Percentiles rank a stretch among this genome's conserved stretches.
Conservation (phyloP, 805 yeast species). For the Candida verbasci region DNA sequence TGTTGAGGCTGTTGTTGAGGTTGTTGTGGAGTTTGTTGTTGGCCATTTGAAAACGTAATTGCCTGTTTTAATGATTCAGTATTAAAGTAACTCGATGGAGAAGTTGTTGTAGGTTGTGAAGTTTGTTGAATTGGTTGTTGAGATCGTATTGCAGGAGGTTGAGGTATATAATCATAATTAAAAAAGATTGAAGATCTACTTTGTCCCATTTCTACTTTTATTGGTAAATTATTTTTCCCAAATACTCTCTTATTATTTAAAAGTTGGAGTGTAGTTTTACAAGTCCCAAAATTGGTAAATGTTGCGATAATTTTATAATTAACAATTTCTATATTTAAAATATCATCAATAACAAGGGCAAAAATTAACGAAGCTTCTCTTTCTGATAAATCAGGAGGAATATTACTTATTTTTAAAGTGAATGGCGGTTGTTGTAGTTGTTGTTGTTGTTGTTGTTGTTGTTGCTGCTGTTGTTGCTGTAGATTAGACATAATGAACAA, state of each 20-base stretch:
- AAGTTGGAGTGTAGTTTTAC: conserved; percentile 36
- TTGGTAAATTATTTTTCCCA: conserved; percentile 32
- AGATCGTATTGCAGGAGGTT: conserved; percentile 26
- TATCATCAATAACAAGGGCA: conserved; percentile 61
- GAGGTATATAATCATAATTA: conserved; percentile 16
- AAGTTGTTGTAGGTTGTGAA: conserved; percentile 28
- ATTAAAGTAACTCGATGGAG: conserved; percentile 15
- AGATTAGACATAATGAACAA: conserved; percentile 1
- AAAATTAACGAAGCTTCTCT: conserved; percentile 69
- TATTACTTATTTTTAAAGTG: conserved; percentile 38
- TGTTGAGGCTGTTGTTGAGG: conserved; percentile 10
- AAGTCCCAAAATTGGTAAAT: conserved; percentile 35
- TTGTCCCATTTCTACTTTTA: conserved; percentile 24
- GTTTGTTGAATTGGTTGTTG: conserved; percentile 10
- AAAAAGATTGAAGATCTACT: background rate
- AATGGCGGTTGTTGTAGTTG: conserved; percentile 6
- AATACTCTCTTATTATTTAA: conserved; percentile 38
- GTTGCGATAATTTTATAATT: conserved; percentile 30
- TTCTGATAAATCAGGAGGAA: conserved; percentile 59
- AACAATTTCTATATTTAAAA: conserved; percentile 45
- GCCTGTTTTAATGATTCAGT: too few relatives aligned
- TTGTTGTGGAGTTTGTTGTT: conserved; percentile 5
- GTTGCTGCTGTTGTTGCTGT: too few relatives aligned
- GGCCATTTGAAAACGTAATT: too few relatives aligned
- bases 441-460: background rate